Evolutionary conservation across 805 yeast genomes (phyloP), one percentile per base, ranked within the genome.

Genomic region (Diddensiella santjacobensis): DNA sequence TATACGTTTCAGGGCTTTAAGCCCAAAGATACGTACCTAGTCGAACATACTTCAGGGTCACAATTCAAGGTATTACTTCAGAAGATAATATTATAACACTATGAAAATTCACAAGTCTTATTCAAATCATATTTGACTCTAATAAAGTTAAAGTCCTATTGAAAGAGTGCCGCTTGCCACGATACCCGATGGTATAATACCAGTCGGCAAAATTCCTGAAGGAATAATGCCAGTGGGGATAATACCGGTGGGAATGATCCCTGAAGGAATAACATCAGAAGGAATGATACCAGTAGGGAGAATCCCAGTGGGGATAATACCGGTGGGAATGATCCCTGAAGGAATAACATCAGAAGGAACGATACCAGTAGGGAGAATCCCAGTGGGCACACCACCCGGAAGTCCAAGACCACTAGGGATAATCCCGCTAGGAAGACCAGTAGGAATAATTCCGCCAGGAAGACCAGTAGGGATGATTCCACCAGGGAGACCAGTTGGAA

Each of bases 101-200:
- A n/a, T n/a, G n/a, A n/a, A n/a, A n/a, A n/a, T n/a, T n/a, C n/a
- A n/a, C n/a, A n/a, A n/a, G n/a, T n/a, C n/a, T n/a, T n/a, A n/a
- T n/a, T n/a, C n/a, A n/a, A n/a, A n/a, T n/a, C n/a, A n/a, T n/a
- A n/a, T n/a, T n/a, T n/a, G n/a, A n/a, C n/a, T n/a, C n/a, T n/a
- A n/a, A n/a, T n/a, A n/a, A n/a, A n/a, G n/a, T n/a, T n/a, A n/a
- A n/a, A n/a, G n/a, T n/a, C n/a, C n/a, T n/a, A n/a, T n/a, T 26
- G 31, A 13, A 26, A 26, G 31, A 26, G 31, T 13, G 31, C 31
- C 31, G 13, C 31, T 13, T n/a, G 45, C 39, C 17, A 42, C 40
- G 39, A 40, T 40, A 11, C 44, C 44, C 4, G 44, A 40, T n/a
- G 45, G 45, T 18, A 42, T 22, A 24, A 40, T 40, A 11, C 44